Evolutionary conservation across 2,329 filamentous ascomycete genomes (phyloP).

Genomic region (Colletotrichum lupini): DNA sequence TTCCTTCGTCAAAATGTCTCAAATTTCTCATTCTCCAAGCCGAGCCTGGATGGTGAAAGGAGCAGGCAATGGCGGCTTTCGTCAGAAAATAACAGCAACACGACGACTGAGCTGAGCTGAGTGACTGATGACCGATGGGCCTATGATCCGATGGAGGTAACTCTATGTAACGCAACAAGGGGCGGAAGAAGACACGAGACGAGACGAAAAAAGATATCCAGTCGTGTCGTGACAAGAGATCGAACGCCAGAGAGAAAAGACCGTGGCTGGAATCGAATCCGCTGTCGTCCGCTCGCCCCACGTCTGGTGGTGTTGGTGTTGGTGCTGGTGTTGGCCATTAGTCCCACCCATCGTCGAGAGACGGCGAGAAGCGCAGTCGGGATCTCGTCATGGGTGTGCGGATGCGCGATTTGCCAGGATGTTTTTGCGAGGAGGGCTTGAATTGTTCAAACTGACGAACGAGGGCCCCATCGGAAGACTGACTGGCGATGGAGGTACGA

Average conservation of each 20-base stretch:
- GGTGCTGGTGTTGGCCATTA: not conserved
- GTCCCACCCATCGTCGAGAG: not conserved
- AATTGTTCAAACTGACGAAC: not conserved
- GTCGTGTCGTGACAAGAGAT: not conserved
- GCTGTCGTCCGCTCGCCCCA: constrained; percentile 8
- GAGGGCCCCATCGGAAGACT: constrained; percentile 9
- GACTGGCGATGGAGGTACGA: constrained; percentile 10
- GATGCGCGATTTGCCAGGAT: constrained; percentile 34
- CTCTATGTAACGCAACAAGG: constrained; percentile 1
- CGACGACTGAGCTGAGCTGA: not conserved
- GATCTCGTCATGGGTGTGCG: constrained; percentile 29
- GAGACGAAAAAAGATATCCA: not conserved
- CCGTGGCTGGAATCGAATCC: constrained; percentile 19
- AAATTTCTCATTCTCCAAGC: not conserved
- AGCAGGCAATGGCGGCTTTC: not conserved
- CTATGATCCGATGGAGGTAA: not conserved
- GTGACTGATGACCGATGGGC: not conserved
- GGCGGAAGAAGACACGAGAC: constrained; percentile 1
- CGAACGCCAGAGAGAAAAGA: not conserved
- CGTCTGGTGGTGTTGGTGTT: not conserved
- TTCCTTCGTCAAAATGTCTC: constrained; percentile 9
- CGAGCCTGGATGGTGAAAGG: not conserved
- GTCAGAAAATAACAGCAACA: not conserved
- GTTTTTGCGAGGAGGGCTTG: not conserved
- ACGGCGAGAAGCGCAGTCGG: constrained; percentile 4